Conservation (phyloP, 768 basidiomycete species). For the Leccinellum rugosiceps region DNA sequence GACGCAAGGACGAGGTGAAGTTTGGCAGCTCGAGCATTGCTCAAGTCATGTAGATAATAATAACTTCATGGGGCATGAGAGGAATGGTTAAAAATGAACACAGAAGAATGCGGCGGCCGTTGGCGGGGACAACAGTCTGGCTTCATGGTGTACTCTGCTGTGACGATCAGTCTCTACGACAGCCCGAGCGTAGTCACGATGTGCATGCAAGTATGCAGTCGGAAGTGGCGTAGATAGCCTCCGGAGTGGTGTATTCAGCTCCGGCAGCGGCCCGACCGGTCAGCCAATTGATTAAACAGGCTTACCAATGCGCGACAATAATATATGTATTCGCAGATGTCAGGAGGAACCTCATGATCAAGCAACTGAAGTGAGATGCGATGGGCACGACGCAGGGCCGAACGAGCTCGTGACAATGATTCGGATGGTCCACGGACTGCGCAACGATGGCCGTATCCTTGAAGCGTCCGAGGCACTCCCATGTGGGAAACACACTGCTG, state of each 20-base stretch:
- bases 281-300: neutral
- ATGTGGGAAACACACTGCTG: neutral
- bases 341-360: neutral
- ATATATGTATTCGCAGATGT: neutral
- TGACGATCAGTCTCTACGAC: neutral
- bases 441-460: neutral
- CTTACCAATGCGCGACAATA: neutral
- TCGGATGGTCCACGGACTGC: neutral
- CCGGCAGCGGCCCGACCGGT: neutral
- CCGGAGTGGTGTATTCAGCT: neutral
- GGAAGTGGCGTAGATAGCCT: neutral
- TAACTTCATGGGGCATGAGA: conserved; percentile 1
- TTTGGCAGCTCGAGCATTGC: neutral
- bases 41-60: conserved; percentile 3
- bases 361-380: neutral
- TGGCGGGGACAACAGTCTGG: neutral
- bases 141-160: neutral
- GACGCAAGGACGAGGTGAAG: neutral
- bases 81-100: neutral
- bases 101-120: neutral
- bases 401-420: neutral
- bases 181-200: neutral
- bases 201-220: neutral
- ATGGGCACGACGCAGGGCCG: neutral
- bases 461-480: neutral